A percentile compares a stretch with the other conserved stretches of the same genome.
These are phyloP conservation scores for Ophioceras dolichostomum DNA, from an alignment of 2,329 filamentous ascomycete genomes.

Conservation along the genomic window DNA sequence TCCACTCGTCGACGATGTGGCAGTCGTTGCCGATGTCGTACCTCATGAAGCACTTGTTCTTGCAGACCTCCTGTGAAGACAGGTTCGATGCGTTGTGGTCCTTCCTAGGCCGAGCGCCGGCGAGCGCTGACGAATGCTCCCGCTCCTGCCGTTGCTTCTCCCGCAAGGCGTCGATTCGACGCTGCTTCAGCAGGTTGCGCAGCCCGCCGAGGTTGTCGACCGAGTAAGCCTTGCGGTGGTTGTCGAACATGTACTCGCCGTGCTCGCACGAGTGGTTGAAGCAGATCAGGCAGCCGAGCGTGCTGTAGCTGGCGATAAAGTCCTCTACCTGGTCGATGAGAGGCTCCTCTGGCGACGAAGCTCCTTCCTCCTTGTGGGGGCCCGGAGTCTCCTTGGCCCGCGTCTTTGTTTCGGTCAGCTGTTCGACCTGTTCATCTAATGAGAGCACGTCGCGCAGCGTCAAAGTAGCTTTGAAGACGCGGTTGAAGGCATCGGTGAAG, in stretches of 20 bases:
- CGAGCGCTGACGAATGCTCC: neutral
- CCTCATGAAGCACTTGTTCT: constrained; percentile 29
- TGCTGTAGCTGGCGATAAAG: constrained; percentile 39
- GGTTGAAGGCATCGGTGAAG: constrained; percentile 45
- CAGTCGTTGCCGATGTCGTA: constrained; percentile 17
- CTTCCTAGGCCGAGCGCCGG: constrained; percentile 8
- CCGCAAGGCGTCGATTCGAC: constrained; percentile 15
- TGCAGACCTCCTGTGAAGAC: constrained; percentile 16
- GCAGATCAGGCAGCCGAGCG: constrained; percentile 46
- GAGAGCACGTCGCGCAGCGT: constrained; percentile 38
- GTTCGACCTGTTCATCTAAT: constrained; percentile 40
- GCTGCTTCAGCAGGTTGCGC: constrained; percentile 9
- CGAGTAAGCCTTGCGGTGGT: constrained; percentile 40
- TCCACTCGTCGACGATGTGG: constrained; percentile 29
- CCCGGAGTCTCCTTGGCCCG: constrained; percentile 34
- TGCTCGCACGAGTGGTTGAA: constrained; percentile 49
- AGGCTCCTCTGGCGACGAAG: constrained; percentile 24
- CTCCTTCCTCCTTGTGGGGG: constrained; percentile 18
- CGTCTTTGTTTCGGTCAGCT: constrained; percentile 39
- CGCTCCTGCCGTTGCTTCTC: constrained; percentile 8
- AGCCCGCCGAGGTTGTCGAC: constrained; percentile 19
- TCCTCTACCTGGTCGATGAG: constrained; percentile 27
- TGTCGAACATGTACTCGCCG: constrained; percentile 42
- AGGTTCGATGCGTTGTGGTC: neutral
- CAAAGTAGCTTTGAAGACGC: constrained; percentile 36